A percentile compares a stretch with the other conserved stretches of the same genome.
Conservation (phyloP, 495 filamentous ascomycete species). For the Daldinia caldariorum region DNA sequence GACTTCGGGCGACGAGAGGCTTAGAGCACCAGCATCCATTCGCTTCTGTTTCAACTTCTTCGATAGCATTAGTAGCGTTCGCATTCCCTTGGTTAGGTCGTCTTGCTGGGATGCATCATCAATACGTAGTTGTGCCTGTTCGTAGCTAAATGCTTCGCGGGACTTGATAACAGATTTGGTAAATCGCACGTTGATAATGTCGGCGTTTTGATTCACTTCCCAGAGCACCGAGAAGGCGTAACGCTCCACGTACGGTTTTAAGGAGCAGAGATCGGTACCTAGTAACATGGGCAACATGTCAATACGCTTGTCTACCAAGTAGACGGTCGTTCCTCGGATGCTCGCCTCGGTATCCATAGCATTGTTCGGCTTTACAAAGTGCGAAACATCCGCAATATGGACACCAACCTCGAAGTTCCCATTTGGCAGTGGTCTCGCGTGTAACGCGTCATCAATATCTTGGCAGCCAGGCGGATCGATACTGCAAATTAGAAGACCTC, state of each 20-base stretch:
- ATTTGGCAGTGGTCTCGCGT: slow-evolving; percentile 84
- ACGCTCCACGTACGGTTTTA: slow-evolving; percentile 97
- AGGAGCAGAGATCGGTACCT: slow-evolving; percentile 93
- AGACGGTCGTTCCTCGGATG: slow-evolving; percentile 93
- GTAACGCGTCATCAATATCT: slow-evolving; percentile 97
- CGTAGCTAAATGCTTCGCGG: slow-evolving; percentile 97
- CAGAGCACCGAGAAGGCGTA: slow-evolving; percentile 96
- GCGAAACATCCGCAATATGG: slow-evolving; percentile 98
- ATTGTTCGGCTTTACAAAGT: slow-evolving; percentile 97
- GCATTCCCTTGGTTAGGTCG: slow-evolving; percentile 89
- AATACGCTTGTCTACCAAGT: slow-evolving; percentile 97
- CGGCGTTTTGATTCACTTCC: slow-evolving; percentile 87
- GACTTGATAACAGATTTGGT: slow-evolving; percentile 98
- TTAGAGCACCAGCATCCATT: slow-evolving; percentile 94
- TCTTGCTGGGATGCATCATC: slow-evolving; percentile 87
- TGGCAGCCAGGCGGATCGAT: slow-evolving; percentile 97
- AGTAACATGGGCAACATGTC: slow-evolving; percentile 98
- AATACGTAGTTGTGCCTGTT: slow-evolving; percentile 91
- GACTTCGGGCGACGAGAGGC: slow-evolving; percentile 94
- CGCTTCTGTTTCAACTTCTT: slow-evolving; percentile 95
- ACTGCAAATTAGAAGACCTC: slow-evolving; percentile 90
- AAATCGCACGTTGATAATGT: slow-evolving; percentile 83
- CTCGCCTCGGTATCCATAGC: slow-evolving; percentile 96
- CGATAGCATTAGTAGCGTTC: slow-evolving; percentile 84
- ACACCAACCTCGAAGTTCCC: slow-evolving; percentile 97